Evolutionary conservation across 129 eudicot species (phyloP).

Genomic region (Flaveria brownii): DNA sequence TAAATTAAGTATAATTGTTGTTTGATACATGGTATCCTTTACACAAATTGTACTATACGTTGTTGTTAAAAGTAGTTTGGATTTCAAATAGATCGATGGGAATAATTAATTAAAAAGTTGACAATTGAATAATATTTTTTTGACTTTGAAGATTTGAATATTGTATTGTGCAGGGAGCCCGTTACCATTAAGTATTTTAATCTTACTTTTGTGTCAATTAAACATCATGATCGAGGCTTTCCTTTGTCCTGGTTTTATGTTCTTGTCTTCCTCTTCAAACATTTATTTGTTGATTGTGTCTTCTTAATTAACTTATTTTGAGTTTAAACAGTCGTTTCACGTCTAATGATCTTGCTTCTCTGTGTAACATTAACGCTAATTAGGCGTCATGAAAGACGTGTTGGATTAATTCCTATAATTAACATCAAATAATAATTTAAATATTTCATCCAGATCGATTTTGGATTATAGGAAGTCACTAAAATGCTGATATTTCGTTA

Average conservation of each 20-base stretch:
- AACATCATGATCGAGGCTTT: constrained; percentile 35
- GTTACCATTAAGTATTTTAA: constrained; percentile 14
- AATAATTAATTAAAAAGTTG: constrained; percentile 22
- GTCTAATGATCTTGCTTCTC: not conserved
- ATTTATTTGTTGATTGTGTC: constrained; percentile 17
- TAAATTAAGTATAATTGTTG: constrained; percentile 25
- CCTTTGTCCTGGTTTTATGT: constrained; percentile 35
- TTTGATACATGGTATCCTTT: constrained; percentile 36
- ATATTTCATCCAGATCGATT: not conserved
- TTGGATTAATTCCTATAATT: too few relatives aligned
- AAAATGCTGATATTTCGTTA: not conserved
- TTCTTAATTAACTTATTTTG: constrained; percentile 3
- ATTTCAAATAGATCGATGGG: constrained; percentile 26
- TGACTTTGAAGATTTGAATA: constrained; percentile 31
- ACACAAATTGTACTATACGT: constrained; percentile 8
- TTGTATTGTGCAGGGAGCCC: constrained; percentile 52
- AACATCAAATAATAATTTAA: not conserved
- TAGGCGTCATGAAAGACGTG: not conserved
- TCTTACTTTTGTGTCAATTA: constrained; percentile 35
- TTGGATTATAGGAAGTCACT: not conserved
- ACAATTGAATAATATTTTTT: constrained; percentile 22
- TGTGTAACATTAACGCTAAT: not conserved
- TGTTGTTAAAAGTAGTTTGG: constrained; percentile 2
- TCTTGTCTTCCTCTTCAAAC: constrained; percentile 28
- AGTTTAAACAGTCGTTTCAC: not conserved